Conservation (phyloP, 768 basidiomycete genomes). For the Auricularia sp. region DNA sequence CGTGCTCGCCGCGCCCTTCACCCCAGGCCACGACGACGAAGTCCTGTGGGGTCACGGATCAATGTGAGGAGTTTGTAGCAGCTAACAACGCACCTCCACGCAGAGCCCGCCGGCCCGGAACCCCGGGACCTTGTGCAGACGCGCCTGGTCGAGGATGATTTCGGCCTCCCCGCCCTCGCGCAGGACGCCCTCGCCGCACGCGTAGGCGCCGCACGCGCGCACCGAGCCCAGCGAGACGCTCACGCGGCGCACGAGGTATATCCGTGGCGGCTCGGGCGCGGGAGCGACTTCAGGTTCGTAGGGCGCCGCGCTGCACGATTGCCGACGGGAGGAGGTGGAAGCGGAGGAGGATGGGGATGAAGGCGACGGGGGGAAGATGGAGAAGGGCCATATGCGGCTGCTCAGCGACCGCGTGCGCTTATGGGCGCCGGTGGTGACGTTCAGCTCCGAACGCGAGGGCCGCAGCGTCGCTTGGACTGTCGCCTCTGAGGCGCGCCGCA, state of each 20-base stretch:
- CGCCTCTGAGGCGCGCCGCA: no score
- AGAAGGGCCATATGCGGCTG: no score
- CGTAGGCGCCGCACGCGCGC: constrained; percentile 1
- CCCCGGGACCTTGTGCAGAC: background rate
- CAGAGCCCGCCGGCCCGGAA: background rate
- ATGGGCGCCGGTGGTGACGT: no score
- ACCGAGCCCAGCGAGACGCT: background rate
- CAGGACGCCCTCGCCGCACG: background rate
- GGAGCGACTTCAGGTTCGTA: background rate
- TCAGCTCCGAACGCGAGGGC: no score
- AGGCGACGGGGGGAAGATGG: no score
- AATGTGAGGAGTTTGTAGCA: background rate
- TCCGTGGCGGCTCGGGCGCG: background rate
- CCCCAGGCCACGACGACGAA: background rate
- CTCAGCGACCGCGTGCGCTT: no score
- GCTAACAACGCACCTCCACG: background rate
- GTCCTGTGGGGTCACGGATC: background rate
- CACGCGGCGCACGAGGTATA: background rate
- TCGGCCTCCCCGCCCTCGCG: background rate
- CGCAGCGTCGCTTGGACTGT: no score
- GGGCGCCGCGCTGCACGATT: background rate
- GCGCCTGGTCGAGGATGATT: background rate
- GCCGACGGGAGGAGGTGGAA: no score
- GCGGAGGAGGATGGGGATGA: no score
- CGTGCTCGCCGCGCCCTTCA: background rate